Evolutionary conservation across 257 asterid species (phyloP), one percentile per base, ranked within the genome.

Genomic region (Misopates orontium): DNA sequence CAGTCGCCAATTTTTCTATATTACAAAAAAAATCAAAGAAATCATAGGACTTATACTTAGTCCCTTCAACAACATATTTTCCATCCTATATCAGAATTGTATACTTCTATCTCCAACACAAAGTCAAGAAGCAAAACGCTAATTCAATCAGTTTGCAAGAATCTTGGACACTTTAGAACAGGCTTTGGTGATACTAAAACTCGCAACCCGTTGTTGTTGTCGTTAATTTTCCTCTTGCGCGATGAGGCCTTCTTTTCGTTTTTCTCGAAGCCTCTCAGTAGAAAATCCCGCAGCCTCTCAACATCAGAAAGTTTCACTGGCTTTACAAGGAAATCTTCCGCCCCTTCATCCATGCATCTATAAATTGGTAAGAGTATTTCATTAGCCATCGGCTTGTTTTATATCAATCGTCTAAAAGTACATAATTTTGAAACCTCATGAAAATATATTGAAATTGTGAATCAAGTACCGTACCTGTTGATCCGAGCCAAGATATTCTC

Each of bases 281-380:
- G 64, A 72, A 79, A 67, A 16, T 85, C 83, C 56, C 73, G 73
- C 19, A 87, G 60, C 32, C 91, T 91, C 78, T 82, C 73, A 1
- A 90, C 97, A 28, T 90, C 97, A 0, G 92, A 68, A 28, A 90
- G 86, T 84, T 83, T 79, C 4, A 90, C 90, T 0, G 98, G 98
- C 85, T 91, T 91, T 49, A 88, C 79, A 0, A 91, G 90, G 74
- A 83, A 91, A 40, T 87, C 96, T 31, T 88, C 83, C 0, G 98
- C 98, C 39, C 98, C 98, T 75, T 83, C 98, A 68, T 91, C 95
- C 56, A 91, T 59, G 58, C 98, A 91, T 63, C 98, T 88, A 28
- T 28, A 28, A 2, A 28, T 28, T 28, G 36, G 2, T 28, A 2
- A 2, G 6, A 6, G 25, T 44, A 0, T 9, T 2, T 2, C 2